These are phyloP conservation scores for Plasmodium reichenowi DNA, from an alignment of 169 alveolate species.

Conservation along the genomic window DNA sequence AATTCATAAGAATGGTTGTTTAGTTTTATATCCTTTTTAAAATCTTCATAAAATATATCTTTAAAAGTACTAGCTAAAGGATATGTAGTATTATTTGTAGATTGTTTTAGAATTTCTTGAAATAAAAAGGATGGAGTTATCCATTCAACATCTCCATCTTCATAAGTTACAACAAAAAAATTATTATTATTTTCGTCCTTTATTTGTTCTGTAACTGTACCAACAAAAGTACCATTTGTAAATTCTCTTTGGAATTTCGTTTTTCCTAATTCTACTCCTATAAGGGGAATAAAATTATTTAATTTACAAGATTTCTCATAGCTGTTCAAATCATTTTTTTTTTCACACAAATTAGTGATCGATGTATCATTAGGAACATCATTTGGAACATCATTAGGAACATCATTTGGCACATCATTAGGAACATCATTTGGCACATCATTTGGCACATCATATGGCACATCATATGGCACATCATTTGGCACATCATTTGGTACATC, in stretches of 20 bases:
- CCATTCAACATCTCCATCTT: conserved; percentile 78
- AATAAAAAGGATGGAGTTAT: conserved; percentile 69
- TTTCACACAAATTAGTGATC: not conserved
- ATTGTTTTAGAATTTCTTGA: conserved; percentile 73
- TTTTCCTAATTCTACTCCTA: conserved; percentile 71
- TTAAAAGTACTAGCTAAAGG: conserved; percentile 73
- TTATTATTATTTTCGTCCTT: conserved; percentile 54
- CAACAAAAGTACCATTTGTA: conserved; percentile 75
- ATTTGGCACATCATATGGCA: too few relatives aligned
- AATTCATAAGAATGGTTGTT: conserved; percentile 48
- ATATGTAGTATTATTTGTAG: conserved; percentile 57
- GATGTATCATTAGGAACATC: too few relatives aligned
- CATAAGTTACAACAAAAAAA: conserved; percentile 74
- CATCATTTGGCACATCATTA: too few relatives aligned
- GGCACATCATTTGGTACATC: too few relatives aligned
- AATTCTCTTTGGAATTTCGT: conserved; percentile 77
- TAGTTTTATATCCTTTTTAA: conserved; percentile 63
- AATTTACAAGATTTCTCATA: not conserved
- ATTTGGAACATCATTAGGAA: too few relatives aligned
- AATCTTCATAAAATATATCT: conserved; percentile 52
- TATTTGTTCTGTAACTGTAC: conserved; percentile 69
- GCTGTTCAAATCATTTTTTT: not conserved
- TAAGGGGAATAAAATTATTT: conserved; percentile 55
- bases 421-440: too few relatives aligned
- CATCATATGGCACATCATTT: too few relatives aligned